Evolutionary conservation across 2,329 filamentous ascomycete species (phyloP), one percentile per base, ranked within the genome.

Genomic region (Colletotrichum somersetense): DNA sequence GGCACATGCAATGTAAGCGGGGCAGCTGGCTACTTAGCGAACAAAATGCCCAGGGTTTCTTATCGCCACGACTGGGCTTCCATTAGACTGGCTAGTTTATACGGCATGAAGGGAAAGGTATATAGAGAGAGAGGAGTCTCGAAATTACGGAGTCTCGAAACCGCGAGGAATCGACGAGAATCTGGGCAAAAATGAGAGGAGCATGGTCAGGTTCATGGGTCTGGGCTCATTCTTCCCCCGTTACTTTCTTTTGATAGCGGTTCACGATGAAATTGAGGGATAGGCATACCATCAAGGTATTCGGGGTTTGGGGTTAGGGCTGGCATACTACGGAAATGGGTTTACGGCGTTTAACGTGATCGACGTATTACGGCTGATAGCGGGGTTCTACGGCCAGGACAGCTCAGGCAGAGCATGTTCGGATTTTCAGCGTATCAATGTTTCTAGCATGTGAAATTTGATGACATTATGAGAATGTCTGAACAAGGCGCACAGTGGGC

Each of bases 361-460:
- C 53, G 55, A 63, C 33, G 68, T 30, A 63, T 30, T 56, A 38
- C 26, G 66, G 66, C 66, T 72, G 66, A 63, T 72, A 69, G 69
- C 69, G 59, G 65, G 69, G 69, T 69, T 72, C 69, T 72, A 69
- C 59, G 48, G 69, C 69, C 69, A 50, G 65, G 58, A 63, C 65
- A 64, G 66, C 66, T 72, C 69, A 59, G 46, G 62, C 59, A 42
- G 69, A 69, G 66, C 66, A 64, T 56, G 46, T 44, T 26, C 6
- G 14, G 14, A 58, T 42, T 18, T 35, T 26, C 30, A 42, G 62
- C 55, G 53, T 44, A n/a, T 42, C 40, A 30, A 20, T 20, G 23
- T 57, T 58, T 50, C 35, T 38, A 46, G 38, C 40, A 35, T 42
- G 26, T 64, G 23, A 12, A 40, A 40, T 56, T 40, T 61, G 33